Percentiles rank a stretch among this genome's conserved stretches.
These are phyloP conservation scores for Sclerotinia sclerotiorum DNA, from an alignment of 2,329 filamentous ascomycete species.

Conservation along the genomic window DNA sequence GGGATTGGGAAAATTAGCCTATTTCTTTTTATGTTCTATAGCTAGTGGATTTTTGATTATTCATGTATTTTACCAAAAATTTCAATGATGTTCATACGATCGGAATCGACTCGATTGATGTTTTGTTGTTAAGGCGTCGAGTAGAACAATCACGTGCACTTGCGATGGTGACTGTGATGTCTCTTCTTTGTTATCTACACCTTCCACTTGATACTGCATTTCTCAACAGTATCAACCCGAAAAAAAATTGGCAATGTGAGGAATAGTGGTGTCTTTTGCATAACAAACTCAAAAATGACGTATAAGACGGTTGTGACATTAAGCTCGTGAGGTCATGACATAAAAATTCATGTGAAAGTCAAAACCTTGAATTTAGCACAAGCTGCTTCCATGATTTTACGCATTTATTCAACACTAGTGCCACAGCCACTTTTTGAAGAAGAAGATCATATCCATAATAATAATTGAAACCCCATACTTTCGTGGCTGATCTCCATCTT, in stretches of 20 bases:
- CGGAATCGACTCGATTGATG: background rate
- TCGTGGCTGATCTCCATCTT: slow-evolving; percentile 1
- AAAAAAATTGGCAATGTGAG: no score
- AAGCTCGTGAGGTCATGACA: slow-evolving; percentile 11
- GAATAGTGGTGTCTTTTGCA: background rate
- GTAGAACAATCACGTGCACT: background rate
- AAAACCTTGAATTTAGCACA: slow-evolving; percentile 9
- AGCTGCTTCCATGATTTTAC: background rate
- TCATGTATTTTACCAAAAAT: slow-evolving; percentile 19
- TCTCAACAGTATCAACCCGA: background rate
- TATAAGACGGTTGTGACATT: slow-evolving; percentile 1
- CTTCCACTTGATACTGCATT: background rate
- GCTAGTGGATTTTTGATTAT: background rate
- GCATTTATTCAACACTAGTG: background rate
- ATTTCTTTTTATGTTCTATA: slow-evolving; percentile 2
- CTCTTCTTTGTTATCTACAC: background rate
- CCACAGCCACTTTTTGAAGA: background rate
- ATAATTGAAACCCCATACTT: background rate
- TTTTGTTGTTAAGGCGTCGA: background rate
- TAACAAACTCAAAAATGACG: slow-evolving; percentile 10
- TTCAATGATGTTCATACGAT: background rate
- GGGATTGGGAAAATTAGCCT: background rate
- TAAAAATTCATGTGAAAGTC: background rate
- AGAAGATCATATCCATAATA: slow-evolving; percentile 18
- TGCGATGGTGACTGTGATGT: background rate